A percentile compares a stretch with the other conserved stretches of the same genome.
Conservation (phyloP, 176 grass and related monocot species). For the Echinochloa phyllopogon region DNA sequence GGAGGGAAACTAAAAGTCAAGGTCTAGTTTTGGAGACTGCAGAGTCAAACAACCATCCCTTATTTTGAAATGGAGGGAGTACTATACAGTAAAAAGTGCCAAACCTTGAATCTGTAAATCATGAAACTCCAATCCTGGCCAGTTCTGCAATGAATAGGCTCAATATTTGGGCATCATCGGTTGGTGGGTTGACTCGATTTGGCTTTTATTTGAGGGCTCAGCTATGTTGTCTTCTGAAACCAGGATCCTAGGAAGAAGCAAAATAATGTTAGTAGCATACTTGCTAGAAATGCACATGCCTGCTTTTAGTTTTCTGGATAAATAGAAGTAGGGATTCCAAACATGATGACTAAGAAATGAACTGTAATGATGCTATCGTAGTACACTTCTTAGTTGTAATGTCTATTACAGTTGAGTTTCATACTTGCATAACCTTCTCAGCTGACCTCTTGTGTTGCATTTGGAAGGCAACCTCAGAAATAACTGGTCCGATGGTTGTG, state of each 20-base stretch:
- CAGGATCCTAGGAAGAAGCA: neutral
- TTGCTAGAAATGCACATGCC: neutral
- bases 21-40: neutral
- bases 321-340: constrained; percentile 8
- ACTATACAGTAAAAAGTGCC: neutral
- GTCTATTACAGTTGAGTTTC: neutral
- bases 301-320: constrained; percentile 27
- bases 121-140: neutral
- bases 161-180: constrained; percentile 22
- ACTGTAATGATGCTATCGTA: neutral
- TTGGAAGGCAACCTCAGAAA: constrained; percentile 70
- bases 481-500: constrained; percentile 89
- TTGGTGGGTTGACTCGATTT: constrained; percentile 17
- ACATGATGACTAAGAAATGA: neutral
- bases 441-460: constrained; percentile 43
- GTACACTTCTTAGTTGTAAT: constrained; percentile 9
- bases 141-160: neutral
- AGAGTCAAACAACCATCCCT: neutral
- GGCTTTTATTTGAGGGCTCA: neutral
- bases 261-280: neutral
- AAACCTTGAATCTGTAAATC: neutral
- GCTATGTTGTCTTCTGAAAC: neutral
- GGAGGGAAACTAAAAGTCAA: neutral
- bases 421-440: constrained; percentile 11
- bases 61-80: neutral